A percentile compares a stretch with the other conserved stretches of the same genome.
Conservation (phyloP, 805 yeast genomes). For the Zygosaccharomyces rouxii region DNA sequence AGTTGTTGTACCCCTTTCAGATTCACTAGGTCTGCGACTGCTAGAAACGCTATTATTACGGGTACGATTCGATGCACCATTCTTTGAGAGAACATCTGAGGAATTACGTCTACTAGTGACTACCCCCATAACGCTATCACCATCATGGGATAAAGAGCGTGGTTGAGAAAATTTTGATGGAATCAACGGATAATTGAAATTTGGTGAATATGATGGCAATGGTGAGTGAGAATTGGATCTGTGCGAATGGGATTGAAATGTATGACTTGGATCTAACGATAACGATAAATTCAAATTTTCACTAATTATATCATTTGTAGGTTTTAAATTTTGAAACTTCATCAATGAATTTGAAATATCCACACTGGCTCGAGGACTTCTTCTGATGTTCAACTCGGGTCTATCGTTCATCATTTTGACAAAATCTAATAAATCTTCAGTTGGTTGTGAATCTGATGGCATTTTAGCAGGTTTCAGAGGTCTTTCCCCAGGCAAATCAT, state of each 20-base stretch:
- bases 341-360: constrained; percentile 44
- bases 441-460: constrained; percentile 28
- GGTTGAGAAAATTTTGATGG: constrained; percentile 31
- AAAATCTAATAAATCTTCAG: constrained; percentile 58
- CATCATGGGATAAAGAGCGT: constrained; percentile 5
- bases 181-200: constrained; percentile 28
- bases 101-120: constrained; percentile 17
- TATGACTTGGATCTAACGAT: constrained; percentile 25
- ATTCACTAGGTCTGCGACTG: constrained; percentile 7
- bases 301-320: constrained; percentile 50
- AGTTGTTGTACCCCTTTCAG: constrained; percentile 7
- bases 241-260: constrained; percentile 15
- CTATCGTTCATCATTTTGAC: constrained; percentile 66
- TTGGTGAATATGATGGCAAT: constrained; percentile 30
- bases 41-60: constrained; percentile 12
- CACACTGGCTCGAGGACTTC: constrained; percentile 15
- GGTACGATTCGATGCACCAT: constrained; percentile 5
- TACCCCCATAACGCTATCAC: constrained; percentile 6
- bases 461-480: constrained; percentile 22
- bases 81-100: constrained; percentile 9
- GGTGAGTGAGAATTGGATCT: constrained; percentile 36
- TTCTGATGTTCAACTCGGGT: constrained; percentile 42
- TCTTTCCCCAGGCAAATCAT: constrained; percentile 30
- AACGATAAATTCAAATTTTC: constrained; percentile 54
- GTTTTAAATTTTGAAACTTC: constrained; percentile 48